phyloP scores from a whole-genome alignment of 345 rosid genomes.

The Aquilaria malaccensis region DNA sequence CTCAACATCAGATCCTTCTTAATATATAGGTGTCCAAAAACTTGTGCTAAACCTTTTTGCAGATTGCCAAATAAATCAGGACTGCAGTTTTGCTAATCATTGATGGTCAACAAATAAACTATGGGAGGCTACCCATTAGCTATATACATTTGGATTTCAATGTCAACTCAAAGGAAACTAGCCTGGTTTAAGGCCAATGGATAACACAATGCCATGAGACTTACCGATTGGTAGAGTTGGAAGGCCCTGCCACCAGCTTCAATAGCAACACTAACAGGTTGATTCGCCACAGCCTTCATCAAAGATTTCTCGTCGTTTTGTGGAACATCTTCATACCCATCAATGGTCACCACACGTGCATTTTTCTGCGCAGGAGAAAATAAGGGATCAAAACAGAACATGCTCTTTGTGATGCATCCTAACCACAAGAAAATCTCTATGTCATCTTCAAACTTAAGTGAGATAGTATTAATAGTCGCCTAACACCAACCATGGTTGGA shows the following conservation, averaged over 20 bases:
- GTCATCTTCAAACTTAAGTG: background rate
- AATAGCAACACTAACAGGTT: slow-evolving; percentile 70
- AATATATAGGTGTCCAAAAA: no score
- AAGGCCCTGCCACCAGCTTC: slow-evolving; percentile 65
- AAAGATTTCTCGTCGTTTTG: slow-evolving; percentile 53
- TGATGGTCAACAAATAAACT: no score
- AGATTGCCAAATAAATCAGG: no score
- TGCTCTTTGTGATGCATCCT: no score
- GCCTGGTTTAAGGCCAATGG: background rate
- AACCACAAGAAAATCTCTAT: background rate
- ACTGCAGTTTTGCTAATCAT: no score
- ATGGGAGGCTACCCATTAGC: no score
- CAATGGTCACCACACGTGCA: slow-evolving; percentile 61
- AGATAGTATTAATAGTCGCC: background rate
- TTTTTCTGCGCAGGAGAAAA: slow-evolving; percentile 37
- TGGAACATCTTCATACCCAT: slow-evolving; percentile 66
- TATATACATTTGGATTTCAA: no score
- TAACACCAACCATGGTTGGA: slow-evolving; percentile 32
- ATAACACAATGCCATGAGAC: background rate
- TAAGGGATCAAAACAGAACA: background rate
- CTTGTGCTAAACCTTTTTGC: no score
- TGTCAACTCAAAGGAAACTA: background rate
- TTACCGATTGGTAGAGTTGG: slow-evolving; percentile 61
- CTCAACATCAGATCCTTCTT: background rate
- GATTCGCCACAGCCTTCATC: slow-evolving; percentile 65